Evolutionary conservation across 305 asterid species (phyloP).

Genomic region (Plantago coronopus): DNA sequence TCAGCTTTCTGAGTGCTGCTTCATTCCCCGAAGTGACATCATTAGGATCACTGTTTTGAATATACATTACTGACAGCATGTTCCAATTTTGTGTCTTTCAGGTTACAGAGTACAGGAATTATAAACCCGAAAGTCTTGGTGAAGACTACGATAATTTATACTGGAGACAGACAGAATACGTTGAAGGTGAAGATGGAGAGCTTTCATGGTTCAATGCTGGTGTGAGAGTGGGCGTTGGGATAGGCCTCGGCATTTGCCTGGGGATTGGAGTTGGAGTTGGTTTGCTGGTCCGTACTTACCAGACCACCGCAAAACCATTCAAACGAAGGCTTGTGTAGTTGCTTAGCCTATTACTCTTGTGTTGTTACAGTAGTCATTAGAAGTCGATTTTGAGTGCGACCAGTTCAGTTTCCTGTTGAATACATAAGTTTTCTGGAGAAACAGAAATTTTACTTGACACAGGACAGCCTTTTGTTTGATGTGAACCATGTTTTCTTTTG

Average conservation of each 20-base stretch:
- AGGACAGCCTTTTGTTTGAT: neutral
- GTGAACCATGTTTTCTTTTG: constrained; percentile 3
- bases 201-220: constrained; percentile 91
- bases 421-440: neutral
- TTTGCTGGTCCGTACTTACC: constrained; percentile 63
- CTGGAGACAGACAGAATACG: constrained; percentile 38
- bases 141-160: constrained; percentile 44
- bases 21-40: too few relatives aligned
- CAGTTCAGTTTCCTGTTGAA: constrained; percentile 3
- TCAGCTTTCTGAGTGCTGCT: too few relatives aligned
- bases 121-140: constrained; percentile 49
- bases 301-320: constrained; percentile 56
- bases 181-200: constrained; percentile 81
- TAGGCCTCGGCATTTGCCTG: constrained; percentile 84
- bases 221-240: constrained; percentile 85
- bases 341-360: neutral
- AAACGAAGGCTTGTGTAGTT: constrained; percentile 55
- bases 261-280: constrained; percentile 87
- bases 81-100: constrained; percentile 23
- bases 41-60: too few relatives aligned
- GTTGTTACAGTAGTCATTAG: constrained; percentile 15
- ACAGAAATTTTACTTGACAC: constrained; percentile 1
- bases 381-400: constrained; percentile 20
- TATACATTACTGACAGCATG: neutral
- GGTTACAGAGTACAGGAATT: constrained; percentile 46